phyloP scores from a whole-genome alignment of 164 flowering plant species.

The Vitis cinerea region DNA sequence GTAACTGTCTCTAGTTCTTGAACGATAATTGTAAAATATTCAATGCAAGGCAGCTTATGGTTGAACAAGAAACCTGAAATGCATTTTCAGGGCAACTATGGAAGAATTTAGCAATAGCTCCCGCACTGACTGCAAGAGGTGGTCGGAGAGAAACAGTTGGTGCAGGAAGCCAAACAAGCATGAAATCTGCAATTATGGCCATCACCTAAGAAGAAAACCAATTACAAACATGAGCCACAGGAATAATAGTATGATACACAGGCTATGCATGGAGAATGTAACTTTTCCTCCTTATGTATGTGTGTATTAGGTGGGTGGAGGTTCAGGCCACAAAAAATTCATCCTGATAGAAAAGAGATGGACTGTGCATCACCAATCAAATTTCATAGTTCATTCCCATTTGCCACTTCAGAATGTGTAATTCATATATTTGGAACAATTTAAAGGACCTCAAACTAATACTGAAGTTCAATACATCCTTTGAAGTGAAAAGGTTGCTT shows the following conservation, averaged over 20 bases:
- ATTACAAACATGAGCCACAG: background rate
- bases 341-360: no score
- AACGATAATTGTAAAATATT: background rate
- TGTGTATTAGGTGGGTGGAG: no score
- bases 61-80: conserved; percentile 64
- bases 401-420: no score
- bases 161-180: conserved; percentile 99
- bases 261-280: no score
- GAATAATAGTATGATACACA: background rate
- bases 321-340: no score
- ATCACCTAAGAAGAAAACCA: conserved; percentile 53
- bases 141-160: conserved; percentile 95
- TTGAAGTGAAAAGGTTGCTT: no score
- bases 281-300: no score
- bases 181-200: conserved; percentile 98
- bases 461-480: no score
- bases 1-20: background rate
- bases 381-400: no score
- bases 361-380: no score
- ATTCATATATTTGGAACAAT: no score
- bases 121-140: conserved; percentile 67
- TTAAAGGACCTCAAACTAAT: no score
- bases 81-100: conserved; percentile 91
- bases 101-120: conserved; percentile 84
- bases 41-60: background rate